These are phyloP conservation scores for Pilaira anomala DNA, from an alignment of 192 early-diverging fungal species.

Conservation along the genomic window DNA sequence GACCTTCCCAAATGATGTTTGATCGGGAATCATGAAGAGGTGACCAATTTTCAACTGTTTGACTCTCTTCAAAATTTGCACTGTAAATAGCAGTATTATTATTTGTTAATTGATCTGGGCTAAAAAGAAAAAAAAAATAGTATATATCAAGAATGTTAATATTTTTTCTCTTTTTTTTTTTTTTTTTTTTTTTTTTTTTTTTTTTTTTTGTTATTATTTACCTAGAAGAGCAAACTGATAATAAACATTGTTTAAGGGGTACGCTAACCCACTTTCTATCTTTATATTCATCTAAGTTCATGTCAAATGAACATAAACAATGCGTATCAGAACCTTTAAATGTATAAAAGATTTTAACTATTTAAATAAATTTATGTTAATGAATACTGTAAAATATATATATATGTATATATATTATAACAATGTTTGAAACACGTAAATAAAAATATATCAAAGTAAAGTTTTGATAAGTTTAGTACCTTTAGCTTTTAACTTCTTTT, in stretches of 20 bases:
- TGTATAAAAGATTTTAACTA: conserved; percentile 24
- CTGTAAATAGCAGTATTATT: conserved; percentile 29
- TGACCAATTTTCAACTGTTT: conserved; percentile 7
- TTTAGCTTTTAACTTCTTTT: conserved; percentile 11
- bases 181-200: neutral
- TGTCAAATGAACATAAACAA: conserved; percentile 22
- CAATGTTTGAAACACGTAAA: conserved; percentile 9
- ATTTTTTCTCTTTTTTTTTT: no score
- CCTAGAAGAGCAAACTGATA: conserved; percentile 23
- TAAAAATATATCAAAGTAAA: conserved; percentile 9
- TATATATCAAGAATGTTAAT: neutral
- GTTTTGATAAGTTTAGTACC: conserved; percentile 2
- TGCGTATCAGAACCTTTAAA: conserved; percentile 19
- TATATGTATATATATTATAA: neutral
- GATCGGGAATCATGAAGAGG: conserved; percentile 9
- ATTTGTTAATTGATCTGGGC: conserved; percentile 27
- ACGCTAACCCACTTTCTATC: conserved; percentile 19
- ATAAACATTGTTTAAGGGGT: conserved; percentile 15
- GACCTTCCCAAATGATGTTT: conserved; percentile 28
- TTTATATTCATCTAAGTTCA: neutral
- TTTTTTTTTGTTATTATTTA: conserved; percentile 4
- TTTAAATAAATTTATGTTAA: neutral
- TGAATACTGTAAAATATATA: neutral
- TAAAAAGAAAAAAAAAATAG: conserved; percentile 11
- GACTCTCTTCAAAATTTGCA: conserved; percentile 27